Base-by-base conservation (phyloP, 176 grass and related monocot genomes). In the Avena sativa region DNA sequence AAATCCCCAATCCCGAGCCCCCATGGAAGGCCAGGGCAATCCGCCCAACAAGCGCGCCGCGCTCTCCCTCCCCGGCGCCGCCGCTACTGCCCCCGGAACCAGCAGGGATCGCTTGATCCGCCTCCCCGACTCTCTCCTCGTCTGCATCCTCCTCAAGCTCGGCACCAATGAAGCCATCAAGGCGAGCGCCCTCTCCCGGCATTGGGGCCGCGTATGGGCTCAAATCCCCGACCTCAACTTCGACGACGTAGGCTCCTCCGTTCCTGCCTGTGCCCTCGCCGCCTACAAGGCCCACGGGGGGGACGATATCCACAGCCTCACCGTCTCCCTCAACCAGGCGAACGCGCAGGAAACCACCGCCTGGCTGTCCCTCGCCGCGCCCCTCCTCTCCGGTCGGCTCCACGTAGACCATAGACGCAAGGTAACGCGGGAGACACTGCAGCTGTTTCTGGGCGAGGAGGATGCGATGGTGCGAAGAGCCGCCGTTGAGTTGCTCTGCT, bases 311-410 rank as follows among this genome's bases (percentile, higher is more conserved):
- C 9, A 5, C 28, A 8, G 0, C 17, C 17, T 82, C 65, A 4
- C 28, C 64, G 13, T 56, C 65, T 82, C 26, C 47, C 4, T 19
- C 6, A 9, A 23, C 17, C 12, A 75, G 49, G 3, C 28, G 80
- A 0, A 49, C 48, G 9, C 28, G 80, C 17, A 21, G 10, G 6
- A 51, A 6, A 21, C 32, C 49, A 4, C 32, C 46, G 19, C 81
- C 19, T 83, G 65, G 49, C 11, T 83, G 6, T 50, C 25, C 23
- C 43, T 81, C 61, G 79, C 61, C 46, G 79, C 21, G 61, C 61
- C 44, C 15, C 79, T 16, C 79, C 20, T 81, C 79, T 11, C 13
- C 25, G 15, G 79, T 5, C 9, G 3, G 79, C 46, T 81, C 12
- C 1, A 3, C 79, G 17, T 81, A 61, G 1, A 2, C 14, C 50